Evolutionary conservation across 1,139 yeast genomes (phyloP).

Genomic region (Yamadazyma membranifaciens): DNA sequence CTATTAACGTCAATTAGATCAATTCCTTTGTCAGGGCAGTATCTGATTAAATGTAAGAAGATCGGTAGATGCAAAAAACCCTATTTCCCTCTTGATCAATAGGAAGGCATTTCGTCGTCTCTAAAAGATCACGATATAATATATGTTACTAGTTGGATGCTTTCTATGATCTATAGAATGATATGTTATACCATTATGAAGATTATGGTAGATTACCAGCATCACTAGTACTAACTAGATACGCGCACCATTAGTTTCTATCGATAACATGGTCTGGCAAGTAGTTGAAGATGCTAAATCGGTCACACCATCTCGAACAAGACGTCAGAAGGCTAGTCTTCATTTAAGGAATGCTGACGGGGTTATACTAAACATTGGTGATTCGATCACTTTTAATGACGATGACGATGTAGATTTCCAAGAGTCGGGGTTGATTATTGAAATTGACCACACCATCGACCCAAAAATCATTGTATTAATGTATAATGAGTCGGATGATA

Average conservation of each 20-base stretch:
- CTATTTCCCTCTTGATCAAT: no score
- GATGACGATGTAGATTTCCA: conserved; percentile 1
- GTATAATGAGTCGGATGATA: conserved; percentile 1
- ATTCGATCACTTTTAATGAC: conserved; percentile 1
- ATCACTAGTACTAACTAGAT: no score
- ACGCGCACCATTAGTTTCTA: conserved; percentile 1
- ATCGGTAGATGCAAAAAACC: no score
- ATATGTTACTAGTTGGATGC: no score
- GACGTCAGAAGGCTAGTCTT: neutral
- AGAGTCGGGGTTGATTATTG: conserved; percentile 1
- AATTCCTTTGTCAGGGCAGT: no score
- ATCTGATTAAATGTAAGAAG: no score
- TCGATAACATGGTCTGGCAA: conserved; percentile 3
- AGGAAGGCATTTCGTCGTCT: no score
- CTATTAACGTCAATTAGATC: no score
- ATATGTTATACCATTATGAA: no score
- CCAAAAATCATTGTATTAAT: neutral
- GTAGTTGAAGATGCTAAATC: neutral
- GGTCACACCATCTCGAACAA: conserved; percentile 1
- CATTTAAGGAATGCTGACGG: conserved; percentile 1
- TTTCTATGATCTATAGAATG: no score
- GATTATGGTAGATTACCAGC: no score
- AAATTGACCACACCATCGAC: conserved; percentile 2
- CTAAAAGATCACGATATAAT: no score
- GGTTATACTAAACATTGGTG: conserved; percentile 2